A percentile compares a stretch with the other conserved stretches of the same genome.
Conservation (phyloP, 345 rosid genomes). For the Boechera retrofracta region DNA sequence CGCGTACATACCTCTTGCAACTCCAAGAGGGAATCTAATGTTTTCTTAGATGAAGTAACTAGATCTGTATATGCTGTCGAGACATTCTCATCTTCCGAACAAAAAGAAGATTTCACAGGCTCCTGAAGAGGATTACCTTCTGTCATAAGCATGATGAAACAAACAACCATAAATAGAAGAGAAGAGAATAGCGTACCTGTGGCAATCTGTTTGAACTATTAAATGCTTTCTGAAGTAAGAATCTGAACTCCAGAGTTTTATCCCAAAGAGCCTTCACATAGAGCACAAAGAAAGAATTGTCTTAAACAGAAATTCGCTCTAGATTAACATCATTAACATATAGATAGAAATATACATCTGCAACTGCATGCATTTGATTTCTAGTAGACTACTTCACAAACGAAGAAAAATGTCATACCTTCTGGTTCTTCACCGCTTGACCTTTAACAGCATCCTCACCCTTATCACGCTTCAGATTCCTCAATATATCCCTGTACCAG, state of each 20-base stretch:
- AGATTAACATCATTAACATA: constrained; percentile 10
- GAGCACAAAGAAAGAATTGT: constrained; percentile 9
- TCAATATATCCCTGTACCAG: constrained; percentile 61
- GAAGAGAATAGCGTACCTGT: constrained; percentile 52
- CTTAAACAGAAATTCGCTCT: background rate
- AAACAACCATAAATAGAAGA: constrained; percentile 1
- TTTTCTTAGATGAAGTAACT: constrained; percentile 66
- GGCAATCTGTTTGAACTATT: constrained; percentile 80
- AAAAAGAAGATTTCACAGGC: constrained; percentile 63
- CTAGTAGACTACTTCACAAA: background rate
- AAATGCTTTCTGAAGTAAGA: constrained; percentile 88
- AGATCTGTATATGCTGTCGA: constrained; percentile 65
- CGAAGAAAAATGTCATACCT: constrained; percentile 48
- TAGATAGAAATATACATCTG: background rate
- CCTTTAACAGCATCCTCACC: constrained; percentile 89
- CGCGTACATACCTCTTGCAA: constrained; percentile 69
- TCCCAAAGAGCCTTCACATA: constrained; percentile 77
- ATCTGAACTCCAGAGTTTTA: constrained; percentile 76
- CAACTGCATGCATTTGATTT: background rate
- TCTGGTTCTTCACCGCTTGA: constrained; percentile 90
- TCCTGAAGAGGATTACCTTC: constrained; percentile 56
- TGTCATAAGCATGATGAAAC: constrained; percentile 9
- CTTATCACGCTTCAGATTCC: constrained; percentile 75
- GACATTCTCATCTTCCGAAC: constrained; percentile 60
- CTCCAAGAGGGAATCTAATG: constrained; percentile 73